Conservation (phyloP, 148 eudicot species). For the Rhododendron griersonianum region DNA sequence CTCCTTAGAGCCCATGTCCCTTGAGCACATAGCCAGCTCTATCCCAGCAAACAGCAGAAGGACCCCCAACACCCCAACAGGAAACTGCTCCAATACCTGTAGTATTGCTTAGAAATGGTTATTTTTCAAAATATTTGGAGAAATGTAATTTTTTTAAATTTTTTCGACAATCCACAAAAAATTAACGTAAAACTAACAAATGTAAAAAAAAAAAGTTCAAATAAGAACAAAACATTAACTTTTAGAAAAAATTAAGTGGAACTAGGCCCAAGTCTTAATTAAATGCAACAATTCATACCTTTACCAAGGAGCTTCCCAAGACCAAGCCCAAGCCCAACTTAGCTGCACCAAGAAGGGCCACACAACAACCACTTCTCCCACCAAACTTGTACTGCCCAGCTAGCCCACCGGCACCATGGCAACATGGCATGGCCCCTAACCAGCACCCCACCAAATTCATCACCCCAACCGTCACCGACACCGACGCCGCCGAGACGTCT, state of each 20-base stretch:
- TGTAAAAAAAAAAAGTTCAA: too few relatives aligned
- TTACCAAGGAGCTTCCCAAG: slow-evolving; percentile 62
- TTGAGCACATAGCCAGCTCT: slow-evolving; percentile 76
- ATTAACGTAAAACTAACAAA: too few relatives aligned
- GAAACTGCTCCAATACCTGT: slow-evolving; percentile 52
- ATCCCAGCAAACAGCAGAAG: slow-evolving; percentile 75
- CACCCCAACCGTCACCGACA: slow-evolving; percentile 62
- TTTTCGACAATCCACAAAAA: too few relatives aligned
- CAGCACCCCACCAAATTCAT: slow-evolving; percentile 91
- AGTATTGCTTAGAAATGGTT: background rate
- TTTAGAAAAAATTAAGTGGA: too few relatives aligned
- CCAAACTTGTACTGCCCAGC: slow-evolving; percentile 31
- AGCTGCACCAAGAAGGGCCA: slow-evolving; percentile 61
- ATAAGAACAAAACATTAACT: too few relatives aligned
- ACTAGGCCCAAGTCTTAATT: too few relatives aligned
- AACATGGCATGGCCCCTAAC: slow-evolving; percentile 90
- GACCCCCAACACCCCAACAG: slow-evolving; percentile 82
- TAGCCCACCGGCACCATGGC: slow-evolving; percentile 96
- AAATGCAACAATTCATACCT: background rate
- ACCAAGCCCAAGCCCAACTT: slow-evolving; percentile 63
- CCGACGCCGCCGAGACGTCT: slow-evolving; percentile 60
- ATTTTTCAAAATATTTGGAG: too few relatives aligned
- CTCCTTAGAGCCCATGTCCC: slow-evolving; percentile 45
- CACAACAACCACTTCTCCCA: slow-evolving; percentile 82
- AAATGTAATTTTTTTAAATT: too few relatives aligned